Evolutionary conservation across 1,284 basidiomycete genomes (phyloP), one percentile per base, ranked within the genome.

Genomic region (Coniophora puteana): DNA sequence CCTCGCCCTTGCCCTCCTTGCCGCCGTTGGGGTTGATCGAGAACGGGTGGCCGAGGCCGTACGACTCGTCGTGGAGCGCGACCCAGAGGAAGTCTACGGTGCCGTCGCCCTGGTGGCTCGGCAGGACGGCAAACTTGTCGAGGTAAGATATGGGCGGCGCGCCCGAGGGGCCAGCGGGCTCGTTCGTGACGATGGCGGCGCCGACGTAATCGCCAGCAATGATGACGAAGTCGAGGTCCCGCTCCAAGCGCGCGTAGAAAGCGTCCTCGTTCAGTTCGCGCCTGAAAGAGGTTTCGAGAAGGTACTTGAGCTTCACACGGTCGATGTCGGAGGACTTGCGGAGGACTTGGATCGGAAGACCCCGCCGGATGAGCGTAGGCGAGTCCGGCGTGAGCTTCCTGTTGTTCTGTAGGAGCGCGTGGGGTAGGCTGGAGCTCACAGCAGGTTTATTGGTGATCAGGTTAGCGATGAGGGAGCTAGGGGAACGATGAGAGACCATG

Each of bases 31-130:
- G 90, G 63, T 99, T 99, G 48, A 91, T 85, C 40, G 96, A 93
- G 64, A 90, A 94, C 11, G 90, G 83, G 44, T 94, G 76, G 6
- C 95, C 96, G 12, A 98, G 78, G 18, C 96, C 96, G 58, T 96
- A 98, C 13, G 96, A 93, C 66, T 99, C 96, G 66, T 99, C 96
- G 54, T 98, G 92, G 40, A 99, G 69, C 20, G 94, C 95, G 35
- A 97, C 94, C 95, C 96, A 99, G 32, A 99, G 71, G 68, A 99
- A 99, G 68, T 99, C 96, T 42, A 99, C 96, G 0, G 95, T 98
- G 16, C 96, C 96, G 57, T 97, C 94, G 13, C 96, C 96, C 63
- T 99, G 96, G 61, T 98, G 80, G 45, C 74, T 83, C 1, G 96
- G 96, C 32, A 95, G 71, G 29, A 99, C 93, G 12, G 94, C 95